These are phyloP conservation scores for Phytophthora rubi DNA, from an alignment of 352 stramenopile genomes.

Conservation along the genomic window DNA sequence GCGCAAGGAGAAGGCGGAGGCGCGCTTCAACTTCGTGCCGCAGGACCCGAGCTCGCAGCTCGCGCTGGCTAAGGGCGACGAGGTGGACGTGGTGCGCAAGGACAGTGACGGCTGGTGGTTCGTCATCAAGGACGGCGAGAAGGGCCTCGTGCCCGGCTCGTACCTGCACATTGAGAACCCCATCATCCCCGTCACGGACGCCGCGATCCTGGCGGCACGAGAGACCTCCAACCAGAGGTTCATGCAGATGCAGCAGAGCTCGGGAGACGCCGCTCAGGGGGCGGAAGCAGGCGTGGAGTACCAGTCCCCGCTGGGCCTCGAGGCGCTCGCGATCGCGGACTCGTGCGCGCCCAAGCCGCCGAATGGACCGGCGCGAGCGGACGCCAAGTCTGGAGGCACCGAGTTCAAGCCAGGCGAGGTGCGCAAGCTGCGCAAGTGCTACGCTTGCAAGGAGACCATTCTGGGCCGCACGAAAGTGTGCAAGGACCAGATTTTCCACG, in stretches of 20 bases:
- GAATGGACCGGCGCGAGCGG: slow-evolving; percentile 45
- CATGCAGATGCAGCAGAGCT: slow-evolving; percentile 51
- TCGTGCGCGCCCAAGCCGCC: slow-evolving; percentile 45
- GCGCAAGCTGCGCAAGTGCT: slow-evolving; percentile 78
- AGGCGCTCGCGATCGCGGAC: slow-evolving; percentile 36
- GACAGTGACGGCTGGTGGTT: slow-evolving; percentile 88
- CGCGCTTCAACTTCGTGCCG: slow-evolving; percentile 81
- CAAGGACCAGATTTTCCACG: slow-evolving; percentile 85
- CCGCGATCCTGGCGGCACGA: slow-evolving; percentile 68
- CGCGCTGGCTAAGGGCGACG: slow-evolving; percentile 70
- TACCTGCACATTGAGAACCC: slow-evolving; percentile 79
- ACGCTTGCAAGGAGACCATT: slow-evolving; percentile 85
- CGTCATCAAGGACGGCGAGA: slow-evolving; percentile 76
- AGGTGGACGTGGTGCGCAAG: slow-evolving; percentile 81
- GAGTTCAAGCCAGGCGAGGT: slow-evolving; percentile 72
- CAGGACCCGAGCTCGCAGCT: slow-evolving; percentile 76
- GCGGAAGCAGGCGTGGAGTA: slow-evolving; percentile 45
- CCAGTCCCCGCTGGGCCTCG: slow-evolving; percentile 45
- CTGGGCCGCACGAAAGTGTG: slow-evolving; percentile 77
- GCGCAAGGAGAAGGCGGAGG: slow-evolving; percentile 71
- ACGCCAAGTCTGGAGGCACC: slow-evolving; percentile 65
- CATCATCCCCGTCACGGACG: slow-evolving; percentile 56
- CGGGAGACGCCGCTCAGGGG: slow-evolving; percentile 28
- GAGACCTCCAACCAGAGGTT: slow-evolving; percentile 83
- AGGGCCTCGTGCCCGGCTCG: slow-evolving; percentile 79